Evolutionary conservation across 768 basidiomycete genomes (phyloP).

Genomic region (Boletus speciosus): DNA sequence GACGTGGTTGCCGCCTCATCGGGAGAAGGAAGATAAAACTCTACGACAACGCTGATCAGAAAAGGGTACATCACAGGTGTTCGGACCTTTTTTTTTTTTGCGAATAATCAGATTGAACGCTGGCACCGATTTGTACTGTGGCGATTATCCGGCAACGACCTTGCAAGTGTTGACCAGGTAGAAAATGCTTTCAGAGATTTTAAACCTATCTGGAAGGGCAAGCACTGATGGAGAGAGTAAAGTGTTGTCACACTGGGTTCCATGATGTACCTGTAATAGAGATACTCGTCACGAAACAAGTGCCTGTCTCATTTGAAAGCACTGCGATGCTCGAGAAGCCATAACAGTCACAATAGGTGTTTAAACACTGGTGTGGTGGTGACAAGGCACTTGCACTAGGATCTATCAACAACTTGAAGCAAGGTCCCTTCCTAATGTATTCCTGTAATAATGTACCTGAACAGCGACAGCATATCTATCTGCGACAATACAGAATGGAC

Average conservation of each 20-base stretch:
- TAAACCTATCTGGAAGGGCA: neutral
- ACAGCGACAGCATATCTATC: neutral
- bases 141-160: neutral
- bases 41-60: neutral
- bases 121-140: neutral
- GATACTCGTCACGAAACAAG: too few relatives aligned
- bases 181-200: neutral
- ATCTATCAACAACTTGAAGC: neutral
- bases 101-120: too few relatives aligned
- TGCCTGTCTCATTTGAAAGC: neutral
- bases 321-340: neutral
- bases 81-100: neutral
- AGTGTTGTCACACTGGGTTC: neutral
- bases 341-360: neutral
- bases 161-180: neutral
- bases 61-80: neutral
- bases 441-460: too few relatives aligned
- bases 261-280: neutral
- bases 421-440: too few relatives aligned
- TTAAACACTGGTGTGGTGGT: neutral
- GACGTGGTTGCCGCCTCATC: neutral
- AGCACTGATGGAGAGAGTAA: neutral
- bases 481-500: neutral
- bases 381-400: neutral
- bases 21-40: neutral